A percentile compares a stretch with the other conserved stretches of the same genome.
phyloP scores from a whole-genome alignment of 2,329 filamentous ascomycete genomes.

The Elsinoe ampelina region DNA sequence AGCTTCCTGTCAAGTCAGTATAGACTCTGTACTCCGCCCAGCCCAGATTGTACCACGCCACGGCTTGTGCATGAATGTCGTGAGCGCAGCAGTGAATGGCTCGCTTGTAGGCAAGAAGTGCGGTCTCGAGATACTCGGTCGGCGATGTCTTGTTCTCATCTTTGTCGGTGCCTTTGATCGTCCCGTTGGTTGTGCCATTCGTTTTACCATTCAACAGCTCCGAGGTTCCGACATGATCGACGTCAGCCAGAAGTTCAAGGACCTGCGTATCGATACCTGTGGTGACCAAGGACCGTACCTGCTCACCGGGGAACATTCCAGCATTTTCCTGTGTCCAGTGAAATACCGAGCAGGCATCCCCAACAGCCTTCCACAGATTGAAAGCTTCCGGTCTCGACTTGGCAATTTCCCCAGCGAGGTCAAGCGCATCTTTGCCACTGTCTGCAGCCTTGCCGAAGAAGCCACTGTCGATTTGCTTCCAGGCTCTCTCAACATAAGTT shows the following conservation, averaged over 20 bases:
- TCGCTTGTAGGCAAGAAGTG: slow-evolving; percentile 72
- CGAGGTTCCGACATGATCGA: slow-evolving; percentile 52
- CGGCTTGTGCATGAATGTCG: slow-evolving; percentile 79
- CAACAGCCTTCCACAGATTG: slow-evolving; percentile 91
- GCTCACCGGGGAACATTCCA: slow-evolving; percentile 50
- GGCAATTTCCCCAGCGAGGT: slow-evolving; percentile 55
- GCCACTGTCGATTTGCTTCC: slow-evolving; percentile 68
- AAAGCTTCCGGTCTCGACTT: slow-evolving; percentile 60
- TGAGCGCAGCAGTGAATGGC: slow-evolving; percentile 63
- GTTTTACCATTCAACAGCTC: neutral
- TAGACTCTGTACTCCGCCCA: slow-evolving; percentile 87
- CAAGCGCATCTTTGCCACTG: slow-evolving; percentile 59
- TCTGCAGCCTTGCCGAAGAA: slow-evolving; percentile 75
- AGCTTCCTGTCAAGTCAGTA: slow-evolving; percentile 41
- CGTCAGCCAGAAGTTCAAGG: slow-evolving; percentile 55
- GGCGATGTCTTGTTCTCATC: neutral
- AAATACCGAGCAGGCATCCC: slow-evolving; percentile 79
- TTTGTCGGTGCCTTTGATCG: neutral
- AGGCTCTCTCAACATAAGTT: slow-evolving; percentile 72
- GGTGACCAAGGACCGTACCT: slow-evolving; percentile 51
- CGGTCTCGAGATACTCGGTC: slow-evolving; percentile 10
- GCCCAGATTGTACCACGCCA: slow-evolving; percentile 95
- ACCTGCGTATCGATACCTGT: slow-evolving; percentile 43
- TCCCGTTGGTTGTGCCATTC: neutral
- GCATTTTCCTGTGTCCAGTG: slow-evolving; percentile 64